phyloP scores from a whole-genome alignment of 2,329 filamentous ascomycete species.

The Didymella pinodella region DNA sequence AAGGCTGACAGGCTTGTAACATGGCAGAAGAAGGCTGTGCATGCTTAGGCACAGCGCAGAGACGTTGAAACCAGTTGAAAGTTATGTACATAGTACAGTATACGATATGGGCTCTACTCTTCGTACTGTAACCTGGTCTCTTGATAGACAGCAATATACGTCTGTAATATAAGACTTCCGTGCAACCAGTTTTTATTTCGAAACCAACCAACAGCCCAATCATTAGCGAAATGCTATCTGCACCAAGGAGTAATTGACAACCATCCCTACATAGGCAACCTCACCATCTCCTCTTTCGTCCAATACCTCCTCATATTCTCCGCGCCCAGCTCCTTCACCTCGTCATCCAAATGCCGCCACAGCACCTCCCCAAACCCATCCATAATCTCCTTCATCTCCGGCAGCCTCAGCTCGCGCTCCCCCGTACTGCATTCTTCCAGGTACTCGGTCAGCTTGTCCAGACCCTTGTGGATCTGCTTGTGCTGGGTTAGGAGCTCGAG shows the following conservation, averaged over 20 bases:
- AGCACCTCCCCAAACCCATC: slow-evolving; percentile 80
- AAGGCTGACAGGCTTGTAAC: too few species aligned
- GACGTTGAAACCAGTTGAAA: background rate
- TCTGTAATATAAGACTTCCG: too few species aligned
- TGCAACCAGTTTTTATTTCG: too few species aligned
- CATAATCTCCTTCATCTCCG: slow-evolving; percentile 73
- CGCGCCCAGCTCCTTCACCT: slow-evolving; percentile 78
- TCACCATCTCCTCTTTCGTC: slow-evolving; percentile 75
- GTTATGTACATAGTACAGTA: too few species aligned
- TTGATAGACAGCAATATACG: too few species aligned
- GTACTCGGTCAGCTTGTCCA: slow-evolving; percentile 73
- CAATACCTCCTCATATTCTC: slow-evolving; percentile 90
- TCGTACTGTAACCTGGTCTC: too few species aligned
- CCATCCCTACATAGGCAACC: slow-evolving; percentile 51
- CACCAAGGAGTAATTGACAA: background rate
- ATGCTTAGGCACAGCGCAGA: too few species aligned
- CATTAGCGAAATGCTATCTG: too few species aligned
- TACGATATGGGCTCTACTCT: too few species aligned
- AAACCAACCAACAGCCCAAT: too few species aligned
- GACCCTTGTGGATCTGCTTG: slow-evolving; percentile 76
- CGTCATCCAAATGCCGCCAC: slow-evolving; percentile 84
- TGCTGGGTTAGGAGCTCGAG: slow-evolving; percentile 77
- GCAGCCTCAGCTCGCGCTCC: slow-evolving; percentile 65
- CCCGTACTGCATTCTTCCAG: slow-evolving; percentile 67
- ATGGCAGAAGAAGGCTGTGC: too few species aligned